Base-by-base conservation (phyloP, 345 rosid genomes). In the Bruguiera sexangula region DNA sequence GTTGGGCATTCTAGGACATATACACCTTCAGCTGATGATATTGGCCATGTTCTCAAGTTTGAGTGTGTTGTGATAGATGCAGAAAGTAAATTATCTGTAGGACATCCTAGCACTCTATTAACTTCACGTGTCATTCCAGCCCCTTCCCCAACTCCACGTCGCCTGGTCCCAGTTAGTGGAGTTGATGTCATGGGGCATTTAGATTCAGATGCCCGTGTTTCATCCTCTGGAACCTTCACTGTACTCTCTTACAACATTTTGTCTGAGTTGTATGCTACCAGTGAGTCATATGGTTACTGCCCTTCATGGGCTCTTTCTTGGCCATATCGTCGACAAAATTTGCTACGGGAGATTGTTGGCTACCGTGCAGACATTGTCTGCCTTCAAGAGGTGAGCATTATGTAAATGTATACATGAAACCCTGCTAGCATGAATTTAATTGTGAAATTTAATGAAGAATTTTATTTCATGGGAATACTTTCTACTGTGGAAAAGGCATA, bases 301-400 rank as follows among this genome's bases (percentile, higher is more conserved):
- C 99, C 99, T 66, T 79, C 98, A 22, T 95, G 99, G 98, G 96
- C 99, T 71, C 96, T 95, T 72, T 83, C 99, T 10, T 95, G 99
- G 99, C 85, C 93, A 36, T 95, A 95, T 72, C 96, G 99, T 65
- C 82, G 92, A 62, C 99, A 95, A 75, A 95, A 95, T 82, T 75
- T 95, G 71, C 78, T 95, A 36, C 82, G 96, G 74, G 99, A 95
- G 76, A 88, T 95, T 65, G 91, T 95, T 66, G 94, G 91, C 62
- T 95, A 95, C 57, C 85, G 89, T 66, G 99, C 98, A 15, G 98
- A 95, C 82, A 83, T 95, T 74, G 96, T 95, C 72, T 95, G 99
- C 73, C 95, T 94, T 52, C 98, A 94, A 70, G 98, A 94, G 95
- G 98, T 94, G 82, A 74, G 58, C 29, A 24, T 24, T 56, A 11